Percentiles rank a stretch among this genome's conserved stretches.
Evolutionary conservation across 1,139 yeast species (phyloP).

Genomic region (Yamadazyma kanchanaburiensis): DNA sequence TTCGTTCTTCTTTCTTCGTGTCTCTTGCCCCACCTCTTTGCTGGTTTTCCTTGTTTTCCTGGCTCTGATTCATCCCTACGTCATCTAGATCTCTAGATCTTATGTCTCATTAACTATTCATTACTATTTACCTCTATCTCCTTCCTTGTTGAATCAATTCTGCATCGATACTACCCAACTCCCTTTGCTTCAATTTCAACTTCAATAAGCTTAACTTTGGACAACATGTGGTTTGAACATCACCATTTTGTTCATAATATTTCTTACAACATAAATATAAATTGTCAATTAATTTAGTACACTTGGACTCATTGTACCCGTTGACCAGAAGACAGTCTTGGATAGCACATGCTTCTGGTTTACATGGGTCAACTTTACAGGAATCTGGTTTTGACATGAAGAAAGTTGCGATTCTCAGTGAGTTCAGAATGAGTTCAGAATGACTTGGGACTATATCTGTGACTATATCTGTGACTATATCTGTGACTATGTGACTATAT

Average conservation of each 20-base stretch:
- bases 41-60: too few species aligned
- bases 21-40: too few species aligned
- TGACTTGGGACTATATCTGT: neutral
- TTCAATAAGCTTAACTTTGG: constrained; percentile 56
- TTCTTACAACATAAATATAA: constrained; percentile 59
- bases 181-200: constrained; percentile 57
- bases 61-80: too few species aligned
- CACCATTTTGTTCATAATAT: constrained; percentile 52
- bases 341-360: constrained; percentile 66
- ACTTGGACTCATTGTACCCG: constrained; percentile 60
- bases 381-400: constrained; percentile 1
- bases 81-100: constrained; percentile 6
- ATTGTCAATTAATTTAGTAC: constrained; percentile 55
- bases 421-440: too few species aligned
- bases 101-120: neutral
- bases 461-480: too few species aligned
- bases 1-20: too few species aligned
- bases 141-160: constrained; percentile 26
- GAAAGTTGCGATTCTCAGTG: too few species aligned
- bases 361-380: constrained; percentile 50
- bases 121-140: constrained; percentile 4
- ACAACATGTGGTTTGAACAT: constrained; percentile 60
- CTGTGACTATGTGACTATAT: constrained; percentile 3
- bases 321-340: constrained; percentile 57
- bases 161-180: constrained; percentile 52